These are phyloP conservation scores for Anisodus acutangulus DNA, from an alignment of 257 asterid genomes.

Conservation along the genomic window DNA sequence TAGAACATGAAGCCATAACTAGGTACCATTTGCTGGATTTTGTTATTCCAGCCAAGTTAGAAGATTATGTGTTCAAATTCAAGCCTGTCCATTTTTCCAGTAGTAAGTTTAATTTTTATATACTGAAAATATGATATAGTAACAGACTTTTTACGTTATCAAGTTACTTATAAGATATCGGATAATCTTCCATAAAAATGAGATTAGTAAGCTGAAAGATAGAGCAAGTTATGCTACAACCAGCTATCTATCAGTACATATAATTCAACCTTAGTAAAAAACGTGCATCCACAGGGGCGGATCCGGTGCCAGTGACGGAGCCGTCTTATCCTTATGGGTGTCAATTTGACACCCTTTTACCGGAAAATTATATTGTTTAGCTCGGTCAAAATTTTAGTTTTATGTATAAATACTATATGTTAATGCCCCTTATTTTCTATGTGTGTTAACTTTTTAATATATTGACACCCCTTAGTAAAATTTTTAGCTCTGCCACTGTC, in stretches of 20 bases:
- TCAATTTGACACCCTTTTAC: too few species aligned
- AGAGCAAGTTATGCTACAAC: background rate
- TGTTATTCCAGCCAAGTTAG: background rate
- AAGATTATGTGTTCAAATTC: slow-evolving; percentile 19
- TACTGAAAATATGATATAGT: background rate
- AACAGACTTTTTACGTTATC: too few species aligned
- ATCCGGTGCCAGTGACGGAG: too few species aligned
- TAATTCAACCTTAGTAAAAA: background rate
- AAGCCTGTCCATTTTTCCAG: slow-evolving; percentile 33
- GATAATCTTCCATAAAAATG: background rate
- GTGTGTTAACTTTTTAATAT: too few species aligned
- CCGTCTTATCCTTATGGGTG: too few species aligned
- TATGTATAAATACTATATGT: too few species aligned
- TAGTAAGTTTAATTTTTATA: background rate
- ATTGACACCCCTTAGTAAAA: too few species aligned
- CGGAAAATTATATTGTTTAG: too few species aligned
- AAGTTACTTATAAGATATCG: too few species aligned
- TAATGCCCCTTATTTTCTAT: too few species aligned
- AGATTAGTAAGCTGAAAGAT: background rate
- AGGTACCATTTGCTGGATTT: background rate
- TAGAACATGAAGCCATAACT: background rate
- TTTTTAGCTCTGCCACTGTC: too few species aligned
- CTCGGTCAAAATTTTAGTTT: too few species aligned
- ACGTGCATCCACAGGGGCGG: background rate
- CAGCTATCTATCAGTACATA: background rate